A percentile compares a stretch with the other conserved stretches of the same genome.
phyloP scores from a whole-genome alignment of 2,329 filamentous ascomycete genomes.

The Fusarium coicis region DNA sequence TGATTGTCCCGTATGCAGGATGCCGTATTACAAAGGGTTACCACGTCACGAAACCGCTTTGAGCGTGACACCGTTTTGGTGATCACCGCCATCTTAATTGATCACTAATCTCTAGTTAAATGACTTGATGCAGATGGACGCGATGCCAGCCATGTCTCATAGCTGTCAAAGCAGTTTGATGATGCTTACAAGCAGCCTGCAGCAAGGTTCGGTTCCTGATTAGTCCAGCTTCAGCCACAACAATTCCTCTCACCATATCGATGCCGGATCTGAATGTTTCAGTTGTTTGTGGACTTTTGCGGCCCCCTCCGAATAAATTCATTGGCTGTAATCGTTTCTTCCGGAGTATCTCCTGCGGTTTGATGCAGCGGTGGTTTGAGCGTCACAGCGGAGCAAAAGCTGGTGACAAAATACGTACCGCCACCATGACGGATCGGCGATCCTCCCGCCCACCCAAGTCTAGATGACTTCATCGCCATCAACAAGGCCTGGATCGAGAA shows the following conservation, averaged over 20 bases:
- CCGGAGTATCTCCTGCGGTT: constrained; percentile 1
- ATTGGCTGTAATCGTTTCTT: background rate
- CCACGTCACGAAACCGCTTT: constrained; percentile 21
- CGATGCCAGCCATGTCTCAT: background rate
- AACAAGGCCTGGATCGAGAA: constrained; percentile 34
- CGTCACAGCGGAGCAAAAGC: constrained; percentile 32
- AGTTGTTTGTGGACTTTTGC: background rate
- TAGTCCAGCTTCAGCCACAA: constrained; percentile 7
- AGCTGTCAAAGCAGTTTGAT: background rate
- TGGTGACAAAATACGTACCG: constrained; percentile 23
- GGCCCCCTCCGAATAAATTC: background rate
- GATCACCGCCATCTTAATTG: background rate
- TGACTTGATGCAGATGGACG: no score
- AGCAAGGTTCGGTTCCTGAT: background rate
- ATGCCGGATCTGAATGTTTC: constrained; percentile 7
- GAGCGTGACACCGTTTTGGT: constrained; percentile 38
- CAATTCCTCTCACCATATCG: background rate
- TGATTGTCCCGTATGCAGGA: constrained; percentile 54
- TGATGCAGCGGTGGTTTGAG: background rate
- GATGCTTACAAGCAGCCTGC: constrained; percentile 8
- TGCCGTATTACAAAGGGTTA: constrained; percentile 45
- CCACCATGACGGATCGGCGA: constrained; percentile 33
- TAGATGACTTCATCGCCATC: constrained; percentile 44
- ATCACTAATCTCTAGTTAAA: constrained; percentile 17
- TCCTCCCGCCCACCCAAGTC: constrained; percentile 21